Evolutionary conservation across 139 green algal genomes (phyloP).

Genomic region (Tetradesmus lagerheimii): DNA sequence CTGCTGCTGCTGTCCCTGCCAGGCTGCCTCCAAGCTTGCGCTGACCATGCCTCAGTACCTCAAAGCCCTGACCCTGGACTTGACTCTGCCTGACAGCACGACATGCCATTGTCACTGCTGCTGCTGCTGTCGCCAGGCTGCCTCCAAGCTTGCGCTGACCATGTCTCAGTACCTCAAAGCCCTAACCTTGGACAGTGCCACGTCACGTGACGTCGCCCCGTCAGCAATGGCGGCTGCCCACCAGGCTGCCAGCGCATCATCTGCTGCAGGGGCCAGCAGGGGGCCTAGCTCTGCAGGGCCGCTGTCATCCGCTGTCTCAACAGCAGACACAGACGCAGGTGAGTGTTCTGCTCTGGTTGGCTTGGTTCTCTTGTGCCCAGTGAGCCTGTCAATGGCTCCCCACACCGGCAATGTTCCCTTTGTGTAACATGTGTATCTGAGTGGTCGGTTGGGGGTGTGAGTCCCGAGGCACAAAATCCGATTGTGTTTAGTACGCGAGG

Average conservation of each 20-base stretch:
- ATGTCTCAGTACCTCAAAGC: conserved; percentile 29
- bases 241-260: neutral
- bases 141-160: conserved; percentile 1
- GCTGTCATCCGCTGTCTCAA: neutral
- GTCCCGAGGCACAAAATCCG: too few species aligned
- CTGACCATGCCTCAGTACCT: neutral
- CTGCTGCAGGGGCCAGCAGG: neutral
- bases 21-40: neutral
- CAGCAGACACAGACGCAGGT: conserved; percentile 2
- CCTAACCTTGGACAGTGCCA: conserved; percentile 27
- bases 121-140: neutral
- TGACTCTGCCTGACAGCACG: too few species aligned
- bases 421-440: too few species aligned
- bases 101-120: neutral
- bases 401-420: too few species aligned
- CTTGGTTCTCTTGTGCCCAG: too few species aligned
- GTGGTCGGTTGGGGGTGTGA: too few species aligned
- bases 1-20: neutral
- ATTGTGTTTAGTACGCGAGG: too few species aligned
- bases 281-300: neutral
- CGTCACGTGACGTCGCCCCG: neutral
- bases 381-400: too few species aligned
- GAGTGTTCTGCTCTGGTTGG: too few species aligned
- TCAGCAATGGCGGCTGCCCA: neutral
- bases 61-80: neutral